phyloP scores from a whole-genome alignment of 2,329 filamentous ascomycete genomes.

The Aureobasidium leucospermi region DNA sequence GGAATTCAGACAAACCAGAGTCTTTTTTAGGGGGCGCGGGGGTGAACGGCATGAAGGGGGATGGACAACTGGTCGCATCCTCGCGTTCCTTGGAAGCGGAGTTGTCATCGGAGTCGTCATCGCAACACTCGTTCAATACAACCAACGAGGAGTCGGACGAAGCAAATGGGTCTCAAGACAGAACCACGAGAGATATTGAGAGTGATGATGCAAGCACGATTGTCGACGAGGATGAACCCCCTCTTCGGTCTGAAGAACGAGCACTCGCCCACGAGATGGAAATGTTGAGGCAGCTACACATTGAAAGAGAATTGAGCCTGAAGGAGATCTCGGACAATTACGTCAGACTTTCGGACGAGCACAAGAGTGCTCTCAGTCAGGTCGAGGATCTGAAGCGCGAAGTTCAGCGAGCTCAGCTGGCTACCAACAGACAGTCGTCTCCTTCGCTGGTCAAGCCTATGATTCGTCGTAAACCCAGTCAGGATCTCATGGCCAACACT shows the following conservation, averaged over 20 bases:
- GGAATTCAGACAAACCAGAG: conserved; percentile 46
- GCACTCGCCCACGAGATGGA: conserved; percentile 55
- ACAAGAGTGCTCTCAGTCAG: conserved; percentile 73
- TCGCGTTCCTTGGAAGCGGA: conserved; percentile 92
- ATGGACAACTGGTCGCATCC: conserved; percentile 58
- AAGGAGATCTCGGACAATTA: conserved; percentile 69
- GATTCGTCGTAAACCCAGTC: conserved; percentile 87
- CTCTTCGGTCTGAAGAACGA: conserved; percentile 17
- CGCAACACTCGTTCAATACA: conserved; percentile 29
- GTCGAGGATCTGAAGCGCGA: conserved; percentile 89
- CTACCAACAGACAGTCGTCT: conserved; percentile 20
- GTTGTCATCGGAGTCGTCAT: conserved; percentile 78
- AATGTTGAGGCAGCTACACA: conserved; percentile 60
- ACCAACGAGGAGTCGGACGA: conserved; percentile 37
- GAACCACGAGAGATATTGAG: conserved; percentile 38
- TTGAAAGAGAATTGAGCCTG: conserved; percentile 71
- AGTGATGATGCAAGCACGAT: conserved; percentile 24
- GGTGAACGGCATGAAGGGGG: conserved; percentile 63
- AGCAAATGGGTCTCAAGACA: conserved; percentile 53
- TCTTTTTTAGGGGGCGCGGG: conserved; percentile 80
- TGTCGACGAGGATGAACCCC: conserved; percentile 14
- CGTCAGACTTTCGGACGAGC: conserved; percentile 71
- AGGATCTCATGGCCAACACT: conserved; percentile 51
- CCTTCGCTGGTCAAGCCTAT: conserved; percentile 43
- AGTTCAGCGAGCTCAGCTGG: conserved; percentile 56